A percentile compares a stretch with the other conserved stretches of the same genome.
Conservation (phyloP, 305 asterid genomes). For the Striga hermonthica region DNA sequence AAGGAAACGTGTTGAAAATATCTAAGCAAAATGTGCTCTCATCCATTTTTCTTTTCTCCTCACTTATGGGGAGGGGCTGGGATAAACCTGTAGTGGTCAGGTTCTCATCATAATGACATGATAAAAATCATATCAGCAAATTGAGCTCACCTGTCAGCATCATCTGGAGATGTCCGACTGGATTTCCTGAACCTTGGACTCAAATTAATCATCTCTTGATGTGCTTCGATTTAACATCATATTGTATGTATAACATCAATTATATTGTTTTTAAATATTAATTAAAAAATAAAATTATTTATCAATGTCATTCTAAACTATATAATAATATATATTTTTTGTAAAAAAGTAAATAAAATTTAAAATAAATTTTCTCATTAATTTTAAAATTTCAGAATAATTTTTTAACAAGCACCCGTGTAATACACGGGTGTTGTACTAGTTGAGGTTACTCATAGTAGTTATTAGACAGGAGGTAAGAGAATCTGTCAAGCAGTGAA, state of each 20-base stretch:
- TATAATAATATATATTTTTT: no score
- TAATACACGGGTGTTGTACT: no score
- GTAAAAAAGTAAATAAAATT: no score
- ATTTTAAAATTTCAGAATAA: no score
- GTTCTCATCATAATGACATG: background rate
- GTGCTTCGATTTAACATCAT: no score
- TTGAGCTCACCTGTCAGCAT: conserved; percentile 46
- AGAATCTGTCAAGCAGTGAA: conserved; percentile 3
- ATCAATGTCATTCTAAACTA: no score
- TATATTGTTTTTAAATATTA: no score
- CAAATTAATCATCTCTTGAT: no score
- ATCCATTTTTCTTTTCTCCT: background rate
- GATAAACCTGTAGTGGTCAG: background rate
- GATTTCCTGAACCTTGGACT: conserved; percentile 43
- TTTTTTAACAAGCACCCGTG: no score
- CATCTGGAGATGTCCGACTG: conserved; percentile 34
- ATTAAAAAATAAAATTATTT: no score
- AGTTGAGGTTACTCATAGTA: background rate
- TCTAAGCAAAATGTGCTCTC: conserved; percentile 8
- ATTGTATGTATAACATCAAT: no score
- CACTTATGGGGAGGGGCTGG: background rate
- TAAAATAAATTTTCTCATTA: no score
- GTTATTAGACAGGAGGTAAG: conserved; percentile 8
- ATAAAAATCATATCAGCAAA: conserved; percentile 16
- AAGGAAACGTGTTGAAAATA: background rate